Evolutionary conservation across 192 early-diverging fungal species (phyloP), one percentile per base, ranked within the genome.

Genomic region (Rhizoclosmatium sp.): DNA sequence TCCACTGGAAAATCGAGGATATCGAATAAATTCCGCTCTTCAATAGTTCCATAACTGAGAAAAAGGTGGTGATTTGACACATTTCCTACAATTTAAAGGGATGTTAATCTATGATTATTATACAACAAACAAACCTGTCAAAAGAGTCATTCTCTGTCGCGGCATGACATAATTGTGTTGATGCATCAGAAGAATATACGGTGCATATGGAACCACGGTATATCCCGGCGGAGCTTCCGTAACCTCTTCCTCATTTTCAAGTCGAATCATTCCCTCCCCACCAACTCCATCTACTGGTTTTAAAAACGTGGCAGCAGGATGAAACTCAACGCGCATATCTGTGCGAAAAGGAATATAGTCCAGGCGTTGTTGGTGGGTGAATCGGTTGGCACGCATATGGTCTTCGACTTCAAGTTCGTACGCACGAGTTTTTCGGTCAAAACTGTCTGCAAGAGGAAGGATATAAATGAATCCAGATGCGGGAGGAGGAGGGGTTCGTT

Each of bases 11-110:
- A 23, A 46, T 75, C 72, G 9, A 75, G 7, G 44, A 75, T 75
- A 16, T 75, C 72, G 46, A 21, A 49, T n/a, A 48, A 10, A 45
- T 75, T 75, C 40, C 45, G 19, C 14, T 75, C 72, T 49, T 75
- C 72, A 62, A 62, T 47, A 21, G 72, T 47, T 5, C 72, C 72
- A 16, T 75, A 31, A n/a, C 39, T 46, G 41, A 75, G 42, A 4
- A 75, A 9, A 10, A 75, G 46, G 48, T 75, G 72, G 72, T 75
- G 59, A 48, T 75, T 75, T 59, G 72, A 75, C 59, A 75, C n/a
- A 47, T 64, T 64, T 44, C 72, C 72, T 75, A 46, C 45, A 64
- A 12, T 46, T 44, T 42, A 44, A 10, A 47, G 10, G 45, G 19
- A 16, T n/a, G 47, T 10, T 19, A 14, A 48, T 44, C 60, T 0